A percentile compares a stretch with the other conserved stretches of the same genome.
phyloP scores from a whole-genome alignment of 352 stramenopile species.

The Globisporangium lucens region DNA sequence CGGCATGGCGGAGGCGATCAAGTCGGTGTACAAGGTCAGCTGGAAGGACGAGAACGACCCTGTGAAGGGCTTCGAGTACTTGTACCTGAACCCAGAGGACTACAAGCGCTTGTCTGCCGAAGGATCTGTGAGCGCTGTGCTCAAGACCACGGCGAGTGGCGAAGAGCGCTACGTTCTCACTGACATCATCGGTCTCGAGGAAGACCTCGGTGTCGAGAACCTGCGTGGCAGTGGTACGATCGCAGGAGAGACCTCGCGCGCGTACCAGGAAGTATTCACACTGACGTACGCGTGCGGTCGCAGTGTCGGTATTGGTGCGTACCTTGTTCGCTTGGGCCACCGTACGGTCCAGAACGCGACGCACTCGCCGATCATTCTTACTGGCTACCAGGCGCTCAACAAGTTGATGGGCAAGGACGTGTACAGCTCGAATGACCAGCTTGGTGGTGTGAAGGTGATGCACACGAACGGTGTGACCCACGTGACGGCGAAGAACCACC shows the following conservation, averaged over 20 bases:
- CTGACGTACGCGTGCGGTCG: constrained; percentile 98
- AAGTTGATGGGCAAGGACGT: constrained; percentile 99
- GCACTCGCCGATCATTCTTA: constrained; percentile 99
- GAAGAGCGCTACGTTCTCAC: constrained; percentile 93
- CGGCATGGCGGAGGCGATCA: constrained; percentile 98
- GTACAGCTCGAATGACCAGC: constrained; percentile 99
- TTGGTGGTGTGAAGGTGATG: constrained; percentile 99
- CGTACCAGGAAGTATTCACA: constrained; percentile 99
- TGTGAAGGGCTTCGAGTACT: constrained; percentile 98
- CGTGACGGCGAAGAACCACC: constrained; percentile 95
- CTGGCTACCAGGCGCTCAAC: constrained; percentile 99
- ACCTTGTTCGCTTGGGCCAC: constrained; percentile 98
- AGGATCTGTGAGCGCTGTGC: constrained; percentile 85
- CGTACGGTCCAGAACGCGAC: constrained; percentile 98
- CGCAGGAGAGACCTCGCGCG: constrained; percentile 97
- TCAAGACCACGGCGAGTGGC: constrained; percentile 56
- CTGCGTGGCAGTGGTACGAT: constrained; percentile 99
- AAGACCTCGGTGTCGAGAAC: constrained; percentile 99
- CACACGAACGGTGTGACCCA: constrained; percentile 99
- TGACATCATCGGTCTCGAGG: constrained; percentile 97
- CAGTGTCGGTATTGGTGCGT: constrained; percentile 99
- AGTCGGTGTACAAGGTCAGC: constrained; percentile 96
- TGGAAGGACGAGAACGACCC: constrained; percentile 97
- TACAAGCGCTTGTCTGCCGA: constrained; percentile 92
- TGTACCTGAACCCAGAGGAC: constrained; percentile 95